phyloP scores from a whole-genome alignment of 257 asterid species.

The Handroanthus guayacan region DNA sequence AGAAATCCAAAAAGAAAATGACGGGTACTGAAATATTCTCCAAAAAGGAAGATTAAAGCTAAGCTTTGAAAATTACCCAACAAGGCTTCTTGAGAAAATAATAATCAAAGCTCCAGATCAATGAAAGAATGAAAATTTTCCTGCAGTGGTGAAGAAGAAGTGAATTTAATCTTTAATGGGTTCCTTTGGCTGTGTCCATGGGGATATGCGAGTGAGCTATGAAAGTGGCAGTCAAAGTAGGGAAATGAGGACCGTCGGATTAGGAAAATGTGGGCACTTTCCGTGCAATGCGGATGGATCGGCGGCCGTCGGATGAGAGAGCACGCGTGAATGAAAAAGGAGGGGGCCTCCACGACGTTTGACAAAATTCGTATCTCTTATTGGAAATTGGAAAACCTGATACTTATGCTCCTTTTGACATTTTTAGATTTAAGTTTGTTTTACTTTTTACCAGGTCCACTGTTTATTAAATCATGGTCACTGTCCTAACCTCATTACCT shows the following conservation, averaged over 20 bases:
- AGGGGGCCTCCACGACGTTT: slow-evolving; percentile 51
- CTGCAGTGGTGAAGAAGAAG: not conserved
- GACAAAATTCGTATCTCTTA: slow-evolving; percentile 44
- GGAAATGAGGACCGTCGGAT: slow-evolving; percentile 49
- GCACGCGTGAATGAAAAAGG: slow-evolving; percentile 56
- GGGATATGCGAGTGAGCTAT: slow-evolving; percentile 10
- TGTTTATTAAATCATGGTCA: no score
- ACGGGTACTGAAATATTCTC: not conserved
- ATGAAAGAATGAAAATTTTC: not conserved
- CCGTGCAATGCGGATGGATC: slow-evolving; percentile 52
- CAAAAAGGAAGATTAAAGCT: slow-evolving; percentile 4
- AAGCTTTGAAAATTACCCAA: not conserved
- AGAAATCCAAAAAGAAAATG: not conserved
- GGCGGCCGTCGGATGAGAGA: slow-evolving; percentile 49
- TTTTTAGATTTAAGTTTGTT: not conserved
- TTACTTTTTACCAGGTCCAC: no score
- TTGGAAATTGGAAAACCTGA: slow-evolving; percentile 17
- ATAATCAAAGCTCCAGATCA: not conserved
- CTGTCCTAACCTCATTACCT: no score
- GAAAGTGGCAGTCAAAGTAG: slow-evolving; percentile 46
- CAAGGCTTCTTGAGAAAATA: not conserved
- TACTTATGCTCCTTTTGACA: not conserved
- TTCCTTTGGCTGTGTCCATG: not conserved
- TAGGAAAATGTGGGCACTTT: slow-evolving; percentile 33
- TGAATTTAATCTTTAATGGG: not conserved